These are phyloP conservation scores for Leucaena leucocephala DNA, from an alignment of 306 rosid genomes.

Conservation along the genomic window DNA sequence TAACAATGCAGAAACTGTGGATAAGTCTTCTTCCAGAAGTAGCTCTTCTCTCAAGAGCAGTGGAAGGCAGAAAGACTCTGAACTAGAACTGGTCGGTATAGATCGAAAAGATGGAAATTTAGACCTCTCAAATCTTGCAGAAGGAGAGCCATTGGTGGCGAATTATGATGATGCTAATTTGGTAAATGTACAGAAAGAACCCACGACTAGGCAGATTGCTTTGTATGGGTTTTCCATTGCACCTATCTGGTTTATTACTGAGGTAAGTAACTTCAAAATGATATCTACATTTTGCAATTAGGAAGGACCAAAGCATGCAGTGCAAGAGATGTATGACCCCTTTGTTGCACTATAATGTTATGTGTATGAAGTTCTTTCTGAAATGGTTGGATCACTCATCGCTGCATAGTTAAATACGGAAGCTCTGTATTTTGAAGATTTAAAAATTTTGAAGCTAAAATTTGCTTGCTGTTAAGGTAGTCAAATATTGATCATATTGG, in stretches of 20 bases:
- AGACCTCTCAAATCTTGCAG: slow-evolving; percentile 56
- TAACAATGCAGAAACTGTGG: slow-evolving; percentile 51
- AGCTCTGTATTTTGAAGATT: background rate
- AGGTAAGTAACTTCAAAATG: slow-evolving; percentile 58
- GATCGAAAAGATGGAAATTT: slow-evolving; percentile 69
- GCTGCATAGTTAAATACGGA: background rate
- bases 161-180: slow-evolving; percentile 53
- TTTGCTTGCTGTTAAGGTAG: slow-evolving; percentile 5
- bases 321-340: slow-evolving; percentile 23
- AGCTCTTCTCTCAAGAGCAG: slow-evolving; percentile 50
- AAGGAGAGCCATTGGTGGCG: slow-evolving; percentile 68
- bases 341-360: slow-evolving; percentile 2
- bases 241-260: slow-evolving; percentile 93
- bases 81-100: slow-evolving; percentile 58
- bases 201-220: slow-evolving; percentile 73
- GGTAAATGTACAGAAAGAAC: slow-evolving; percentile 54
- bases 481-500: background rate
- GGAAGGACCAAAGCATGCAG: slow-evolving; percentile 26
- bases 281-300: slow-evolving; percentile 12
- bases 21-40: slow-evolving; percentile 41
- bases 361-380: slow-evolving; percentile 14
- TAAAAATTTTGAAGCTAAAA: background rate
- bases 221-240: slow-evolving; percentile 87
- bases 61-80: slow-evolving; percentile 54
- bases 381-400: slow-evolving; percentile 10